Conservation (phyloP, 2,329 filamentous ascomycete genomes). For the Cadophora sp. region DNA sequence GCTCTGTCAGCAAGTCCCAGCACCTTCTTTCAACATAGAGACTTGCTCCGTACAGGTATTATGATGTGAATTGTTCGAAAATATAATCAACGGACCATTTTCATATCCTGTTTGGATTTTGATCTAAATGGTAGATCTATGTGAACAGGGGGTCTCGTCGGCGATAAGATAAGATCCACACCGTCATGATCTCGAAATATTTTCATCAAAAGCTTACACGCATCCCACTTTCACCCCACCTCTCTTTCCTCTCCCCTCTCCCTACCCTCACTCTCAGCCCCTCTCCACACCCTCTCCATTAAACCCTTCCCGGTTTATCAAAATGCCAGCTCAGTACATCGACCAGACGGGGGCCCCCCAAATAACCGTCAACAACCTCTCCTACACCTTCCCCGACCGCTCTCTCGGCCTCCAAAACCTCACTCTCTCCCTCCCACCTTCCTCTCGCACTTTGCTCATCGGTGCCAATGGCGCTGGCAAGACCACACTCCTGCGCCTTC, state of each 20-base stretch:
- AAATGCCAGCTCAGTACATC: slow-evolving; percentile 11
- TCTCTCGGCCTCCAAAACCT: slow-evolving; percentile 79
- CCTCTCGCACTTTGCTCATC: slow-evolving; percentile 88
- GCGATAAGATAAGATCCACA: slow-evolving; percentile 20
- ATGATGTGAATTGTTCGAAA: too few species aligned
- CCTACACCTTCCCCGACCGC: slow-evolving; percentile 88
- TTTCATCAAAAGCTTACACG: not conserved
- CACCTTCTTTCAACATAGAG: too few species aligned
- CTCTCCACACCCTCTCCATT: not conserved
- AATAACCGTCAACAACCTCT: slow-evolving; percentile 78
- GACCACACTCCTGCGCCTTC: slow-evolving; percentile 88
- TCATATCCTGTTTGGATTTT: not conserved
- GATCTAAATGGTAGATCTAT: not conserved
- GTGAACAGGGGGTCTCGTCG: not conserved
- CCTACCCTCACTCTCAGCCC: not conserved
- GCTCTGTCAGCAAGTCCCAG: too few species aligned
- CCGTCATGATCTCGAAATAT: not conserved
- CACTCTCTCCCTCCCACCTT: slow-evolving; percentile 76
- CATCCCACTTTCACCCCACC: not conserved
- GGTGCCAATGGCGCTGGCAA: slow-evolving; percentile 98
- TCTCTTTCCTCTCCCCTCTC: not conserved
- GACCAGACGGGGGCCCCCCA: slow-evolving; percentile 38
- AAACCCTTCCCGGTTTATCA: not conserved
- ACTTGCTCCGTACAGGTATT: not conserved
- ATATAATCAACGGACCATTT: not conserved